phyloP scores from a whole-genome alignment of 257 asterid species.

The Nicotiana sylvestris region DNA sequence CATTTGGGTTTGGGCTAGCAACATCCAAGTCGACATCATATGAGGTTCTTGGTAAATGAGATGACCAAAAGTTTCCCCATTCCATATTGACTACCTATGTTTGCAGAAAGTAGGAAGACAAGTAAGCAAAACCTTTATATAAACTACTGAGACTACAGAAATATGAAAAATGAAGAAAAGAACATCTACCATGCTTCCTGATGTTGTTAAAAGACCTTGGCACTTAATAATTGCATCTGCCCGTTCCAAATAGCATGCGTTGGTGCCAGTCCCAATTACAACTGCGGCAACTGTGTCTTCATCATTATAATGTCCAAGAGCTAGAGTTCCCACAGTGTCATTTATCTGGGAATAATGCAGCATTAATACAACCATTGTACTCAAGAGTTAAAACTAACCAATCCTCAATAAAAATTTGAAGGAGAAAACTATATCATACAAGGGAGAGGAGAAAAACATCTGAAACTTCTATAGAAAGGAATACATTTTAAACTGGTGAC shows the following conservation, averaged over 20 bases:
- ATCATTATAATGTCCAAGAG: conserved; percentile 73
- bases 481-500: not conserved
- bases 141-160: not conserved
- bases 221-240: conserved; percentile 80
- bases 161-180: not conserved
- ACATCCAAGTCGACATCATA: conserved; percentile 75
- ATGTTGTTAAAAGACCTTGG: conserved; percentile 67
- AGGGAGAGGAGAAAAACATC: not conserved
- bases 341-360: conserved; percentile 30
- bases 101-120: not conserved
- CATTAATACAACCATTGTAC: conserved; percentile 1
- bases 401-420: not conserved
- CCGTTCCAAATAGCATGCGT: conserved; percentile 88
- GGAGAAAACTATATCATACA: not conserved
- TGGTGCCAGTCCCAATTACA: conserved; percentile 85
- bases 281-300: conserved; percentile 88
- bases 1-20: conserved; percentile 74
- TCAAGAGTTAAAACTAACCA: not conserved
- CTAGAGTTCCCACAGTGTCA: conserved; percentile 84
- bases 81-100: conserved; percentile 83
- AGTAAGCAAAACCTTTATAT: not conserved
- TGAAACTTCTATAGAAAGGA: not conserved
- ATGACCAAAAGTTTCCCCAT: conserved; percentile 96
- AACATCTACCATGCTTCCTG: conserved; percentile 65
- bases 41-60: conserved; percentile 80